These are phyloP conservation scores for Aspergillus terreus DNA, from an alignment of 2,329 filamentous ascomycete genomes.

Conservation along the genomic window DNA sequence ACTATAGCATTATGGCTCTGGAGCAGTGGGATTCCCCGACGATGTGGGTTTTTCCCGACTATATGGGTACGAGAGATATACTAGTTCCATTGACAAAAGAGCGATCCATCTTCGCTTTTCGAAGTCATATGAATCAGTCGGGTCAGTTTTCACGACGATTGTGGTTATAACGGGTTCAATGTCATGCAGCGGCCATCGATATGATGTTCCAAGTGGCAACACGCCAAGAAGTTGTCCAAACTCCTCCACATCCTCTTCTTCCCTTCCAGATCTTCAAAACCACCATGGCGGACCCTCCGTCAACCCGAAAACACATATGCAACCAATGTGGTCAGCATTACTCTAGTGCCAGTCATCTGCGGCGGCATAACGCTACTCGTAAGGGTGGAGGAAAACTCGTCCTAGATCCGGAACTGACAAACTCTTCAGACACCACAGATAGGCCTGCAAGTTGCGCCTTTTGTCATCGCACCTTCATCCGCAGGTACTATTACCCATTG, in stretches of 20 bases:
- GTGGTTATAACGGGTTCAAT: too few relatives aligned
- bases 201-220: too few relatives aligned
- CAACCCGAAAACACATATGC: not conserved
- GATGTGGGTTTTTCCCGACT: slow-evolving; percentile 3
- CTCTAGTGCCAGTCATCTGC: not conserved
- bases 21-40: not conserved
- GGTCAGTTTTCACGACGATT: too few relatives aligned
- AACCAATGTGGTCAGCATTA: not conserved
- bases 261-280: not conserved
- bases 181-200: too few relatives aligned
- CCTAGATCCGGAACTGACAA: not conserved
- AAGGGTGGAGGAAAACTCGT: not conserved
- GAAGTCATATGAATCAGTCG: too few relatives aligned
- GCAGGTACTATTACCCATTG: not conserved
- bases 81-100: not conserved
- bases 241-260: too few relatives aligned
- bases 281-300: not conserved
- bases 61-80: not conserved
- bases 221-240: too few relatives aligned
- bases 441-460: not conserved
- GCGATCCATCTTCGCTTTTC: too few relatives aligned
- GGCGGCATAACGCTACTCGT: slow-evolving; percentile 1
- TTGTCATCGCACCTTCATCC: not conserved
- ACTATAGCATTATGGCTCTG: too few relatives aligned
- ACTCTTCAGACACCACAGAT: not conserved